These are phyloP conservation scores for Chaetomiaceae sp. DNA, from an alignment of 2,329 filamentous ascomycete genomes.

Conservation along the genomic window DNA sequence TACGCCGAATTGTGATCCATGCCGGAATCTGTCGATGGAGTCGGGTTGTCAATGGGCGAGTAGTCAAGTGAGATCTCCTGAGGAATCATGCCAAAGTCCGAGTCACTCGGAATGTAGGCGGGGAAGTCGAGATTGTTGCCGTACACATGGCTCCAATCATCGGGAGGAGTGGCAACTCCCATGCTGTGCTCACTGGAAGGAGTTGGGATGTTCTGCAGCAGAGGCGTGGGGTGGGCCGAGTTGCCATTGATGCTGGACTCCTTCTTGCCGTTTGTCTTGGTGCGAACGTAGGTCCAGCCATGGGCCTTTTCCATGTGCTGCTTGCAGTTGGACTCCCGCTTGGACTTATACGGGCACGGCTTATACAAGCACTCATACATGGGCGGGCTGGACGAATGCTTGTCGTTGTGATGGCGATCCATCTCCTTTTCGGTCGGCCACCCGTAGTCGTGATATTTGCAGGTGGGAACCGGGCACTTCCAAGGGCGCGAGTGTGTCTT, in stretches of 20 bases:
- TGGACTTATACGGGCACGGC: constrained; percentile 88
- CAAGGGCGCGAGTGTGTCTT: constrained; percentile 96
- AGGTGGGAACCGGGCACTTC: constrained; percentile 79
- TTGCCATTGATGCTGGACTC: constrained; percentile 38
- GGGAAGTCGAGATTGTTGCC: constrained; percentile 44
- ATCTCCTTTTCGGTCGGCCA: constrained; percentile 98
- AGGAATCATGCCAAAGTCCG: constrained; percentile 43
- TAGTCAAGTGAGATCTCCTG: constrained; percentile 41
- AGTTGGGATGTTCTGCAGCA: constrained; percentile 58
- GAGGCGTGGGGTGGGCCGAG: constrained; percentile 51
- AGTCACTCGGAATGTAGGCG: constrained; percentile 42
- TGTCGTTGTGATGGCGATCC: constrained; percentile 93
- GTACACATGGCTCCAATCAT: constrained; percentile 40
- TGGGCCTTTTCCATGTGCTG: constrained; percentile 85
- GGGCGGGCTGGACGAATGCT: constrained; percentile 75
- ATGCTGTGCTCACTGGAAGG: constrained; percentile 57
- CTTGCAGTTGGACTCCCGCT: constrained; percentile 83
- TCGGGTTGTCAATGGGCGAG: constrained; percentile 48
- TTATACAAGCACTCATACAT: constrained; percentile 80
- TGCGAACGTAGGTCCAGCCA: constrained; percentile 67
- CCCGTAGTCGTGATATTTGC: constrained; percentile 85
- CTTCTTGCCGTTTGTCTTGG: constrained; percentile 78
- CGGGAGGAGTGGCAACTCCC: constrained; percentile 53
- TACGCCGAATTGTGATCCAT: constrained; percentile 52
- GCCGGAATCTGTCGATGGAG: constrained; percentile 41